A percentile compares a stretch with the other conserved stretches of the same genome.
These are phyloP conservation scores for Ascosphaera apis DNA, from an alignment of 2,329 filamentous ascomycete species.

Conservation along the genomic window DNA sequence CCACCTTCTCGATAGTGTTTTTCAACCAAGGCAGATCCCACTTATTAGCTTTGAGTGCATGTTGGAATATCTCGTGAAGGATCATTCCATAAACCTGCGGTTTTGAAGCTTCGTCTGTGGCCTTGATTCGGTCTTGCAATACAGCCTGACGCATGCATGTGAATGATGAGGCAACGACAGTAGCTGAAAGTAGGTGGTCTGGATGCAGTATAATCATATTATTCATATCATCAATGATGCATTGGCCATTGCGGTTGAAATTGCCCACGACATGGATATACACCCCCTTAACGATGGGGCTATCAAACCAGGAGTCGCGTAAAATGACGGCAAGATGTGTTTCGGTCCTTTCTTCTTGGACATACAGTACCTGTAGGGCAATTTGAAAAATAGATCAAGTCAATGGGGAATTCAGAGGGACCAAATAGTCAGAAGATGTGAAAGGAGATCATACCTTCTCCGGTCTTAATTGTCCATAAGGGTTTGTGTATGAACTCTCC, in stretches of 20 bases:
- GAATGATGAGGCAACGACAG: constrained; percentile 90
- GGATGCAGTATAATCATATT: constrained; percentile 84
- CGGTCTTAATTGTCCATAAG: constrained; percentile 32
- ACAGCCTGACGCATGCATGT: constrained; percentile 76
- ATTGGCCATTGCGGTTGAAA: constrained; percentile 47
- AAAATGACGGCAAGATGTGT: constrained; percentile 46
- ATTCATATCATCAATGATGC: constrained; percentile 62
- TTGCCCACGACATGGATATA: constrained; percentile 72
- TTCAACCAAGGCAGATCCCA: constrained; percentile 53
- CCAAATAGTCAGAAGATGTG: constrained; percentile 8
- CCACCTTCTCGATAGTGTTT: constrained; percentile 40
- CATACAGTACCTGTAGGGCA: constrained; percentile 46
- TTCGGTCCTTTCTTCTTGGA: constrained; percentile 54
- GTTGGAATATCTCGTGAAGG: constrained; percentile 86
- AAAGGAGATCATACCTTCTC: constrained; percentile 42
- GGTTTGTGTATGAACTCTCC: constrained; percentile 43
- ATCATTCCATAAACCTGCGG: constrained; percentile 82
- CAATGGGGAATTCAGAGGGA: not conserved
- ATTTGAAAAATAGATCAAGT: constrained; percentile 6
- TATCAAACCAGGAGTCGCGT: constrained; percentile 70
- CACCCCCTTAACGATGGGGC: constrained; percentile 46
- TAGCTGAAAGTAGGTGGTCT: constrained; percentile 85
- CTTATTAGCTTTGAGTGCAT: constrained; percentile 57
- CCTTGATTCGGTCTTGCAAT: constrained; percentile 83
- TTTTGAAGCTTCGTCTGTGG: constrained; percentile 54